A percentile compares a stretch with the other conserved stretches of the same genome.
phyloP scores from a whole-genome alignment of 495 filamentous ascomycete species.

The Xylona heveae region DNA sequence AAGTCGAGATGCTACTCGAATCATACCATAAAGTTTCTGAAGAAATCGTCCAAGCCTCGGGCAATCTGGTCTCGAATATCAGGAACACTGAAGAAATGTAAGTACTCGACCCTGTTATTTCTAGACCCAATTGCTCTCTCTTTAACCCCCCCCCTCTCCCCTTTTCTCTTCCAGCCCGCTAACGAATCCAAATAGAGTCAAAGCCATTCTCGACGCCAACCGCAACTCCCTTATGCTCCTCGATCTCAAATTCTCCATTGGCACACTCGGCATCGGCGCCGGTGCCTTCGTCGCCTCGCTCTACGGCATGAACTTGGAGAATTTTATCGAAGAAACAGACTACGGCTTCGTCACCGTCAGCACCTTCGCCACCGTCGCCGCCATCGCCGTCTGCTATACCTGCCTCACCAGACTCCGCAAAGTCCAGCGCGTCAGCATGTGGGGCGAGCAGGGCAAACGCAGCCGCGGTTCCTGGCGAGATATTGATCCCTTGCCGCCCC shows the following conservation, averaged over 20 bases:
- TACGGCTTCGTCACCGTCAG: conserved; percentile 66
- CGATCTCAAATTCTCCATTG: conserved; percentile 89
- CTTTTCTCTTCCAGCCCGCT: neutral
- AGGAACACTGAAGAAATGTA: conserved; percentile 98
- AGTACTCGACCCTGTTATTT: too few species aligned
- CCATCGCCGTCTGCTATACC: conserved; percentile 61
- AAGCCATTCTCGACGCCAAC: conserved; percentile 93
- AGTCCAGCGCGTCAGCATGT: conserved; percentile 86
- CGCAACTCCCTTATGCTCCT: conserved; percentile 97
- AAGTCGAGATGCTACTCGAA: conserved; percentile 90
- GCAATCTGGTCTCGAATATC: conserved; percentile 85
- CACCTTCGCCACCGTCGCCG: conserved; percentile 47
- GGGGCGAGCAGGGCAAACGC: conserved; percentile 10
- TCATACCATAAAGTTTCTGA: conserved; percentile 96
- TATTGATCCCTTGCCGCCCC: too few species aligned
- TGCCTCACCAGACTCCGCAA: conserved; percentile 63
- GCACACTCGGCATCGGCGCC: conserved; percentile 74
- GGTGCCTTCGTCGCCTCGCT: conserved; percentile 91
- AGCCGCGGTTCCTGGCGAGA: conserved; percentile 2
- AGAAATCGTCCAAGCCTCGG: conserved; percentile 88
- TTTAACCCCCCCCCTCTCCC: neutral
- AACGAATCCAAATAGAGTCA: conserved; percentile 33
- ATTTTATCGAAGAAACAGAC: conserved; percentile 94
- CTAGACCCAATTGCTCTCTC: neutral
- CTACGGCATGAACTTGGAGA: conserved; percentile 98